Conservation (phyloP, 176 grass and related monocot genomes). For the Dendrocalamus sinicus region DNA sequence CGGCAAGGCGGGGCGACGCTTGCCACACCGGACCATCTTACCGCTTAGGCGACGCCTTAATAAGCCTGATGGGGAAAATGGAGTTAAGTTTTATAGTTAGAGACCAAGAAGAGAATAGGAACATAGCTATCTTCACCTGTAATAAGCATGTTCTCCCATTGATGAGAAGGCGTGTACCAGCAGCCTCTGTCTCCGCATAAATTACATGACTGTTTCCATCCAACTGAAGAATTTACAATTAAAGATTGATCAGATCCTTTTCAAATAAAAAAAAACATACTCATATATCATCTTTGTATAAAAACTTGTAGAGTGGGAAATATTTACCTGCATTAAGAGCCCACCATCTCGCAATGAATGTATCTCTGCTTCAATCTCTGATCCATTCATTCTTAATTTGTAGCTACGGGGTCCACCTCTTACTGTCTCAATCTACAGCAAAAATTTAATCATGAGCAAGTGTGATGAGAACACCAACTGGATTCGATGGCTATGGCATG, state of each 20-base stretch:
- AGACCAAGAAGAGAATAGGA: conserved; percentile 23
- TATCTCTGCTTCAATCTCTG: conserved; percentile 90
- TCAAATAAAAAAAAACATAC: neutral
- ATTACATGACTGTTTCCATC: conserved; percentile 98
- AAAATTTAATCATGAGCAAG: conserved; percentile 36
- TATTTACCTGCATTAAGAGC: conserved; percentile 95
- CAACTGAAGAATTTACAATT: conserved; percentile 65
- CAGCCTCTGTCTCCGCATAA: conserved; percentile 97
- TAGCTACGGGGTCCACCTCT: conserved; percentile 91
- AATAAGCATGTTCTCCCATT: conserved; percentile 99
- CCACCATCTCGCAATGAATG: conserved; percentile 93
- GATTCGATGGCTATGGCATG: conserved; percentile 7
- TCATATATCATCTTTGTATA: conserved; percentile 18
- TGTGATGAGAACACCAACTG: conserved; percentile 30
- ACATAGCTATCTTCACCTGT: conserved; percentile 64
- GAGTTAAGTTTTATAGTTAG: conserved; percentile 31
- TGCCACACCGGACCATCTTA: too few species aligned
- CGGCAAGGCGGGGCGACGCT: too few species aligned
- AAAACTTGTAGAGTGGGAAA: conserved; percentile 4
- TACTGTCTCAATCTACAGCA: conserved; percentile 76
- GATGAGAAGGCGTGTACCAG: conserved; percentile 98
- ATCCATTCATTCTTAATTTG: conserved; percentile 89
- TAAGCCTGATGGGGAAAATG: neutral
- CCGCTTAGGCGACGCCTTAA: too few species aligned
- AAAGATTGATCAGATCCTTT: conserved; percentile 21